A percentile compares a stretch with the other conserved stretches of the same genome.
Conservation (phyloP, 2,329 filamentous ascomycete species). For the Rutstroemia sp. region DNA sequence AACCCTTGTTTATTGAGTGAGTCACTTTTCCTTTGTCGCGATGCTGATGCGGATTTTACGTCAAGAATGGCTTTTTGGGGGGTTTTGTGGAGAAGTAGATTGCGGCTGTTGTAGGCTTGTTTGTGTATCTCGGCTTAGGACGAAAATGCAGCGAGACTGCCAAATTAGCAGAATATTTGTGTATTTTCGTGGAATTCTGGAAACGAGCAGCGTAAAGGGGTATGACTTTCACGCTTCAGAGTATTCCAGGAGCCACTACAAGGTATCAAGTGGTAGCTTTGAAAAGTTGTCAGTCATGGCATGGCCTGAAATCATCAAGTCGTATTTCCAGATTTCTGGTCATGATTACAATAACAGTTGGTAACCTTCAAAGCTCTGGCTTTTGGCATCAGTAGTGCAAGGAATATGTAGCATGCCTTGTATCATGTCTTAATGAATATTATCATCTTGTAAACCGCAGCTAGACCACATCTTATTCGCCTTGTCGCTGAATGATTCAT, state of each 20-base stretch:
- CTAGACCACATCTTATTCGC: neutral
- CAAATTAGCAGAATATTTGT: neutral
- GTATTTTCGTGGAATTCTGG: no score
- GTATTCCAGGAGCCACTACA: neutral
- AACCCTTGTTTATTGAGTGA: conserved; percentile 76
- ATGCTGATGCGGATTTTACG: neutral
- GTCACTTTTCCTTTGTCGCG: conserved; percentile 33
- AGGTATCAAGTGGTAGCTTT: neutral
- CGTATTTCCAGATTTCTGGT: no score
- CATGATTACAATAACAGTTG: no score
- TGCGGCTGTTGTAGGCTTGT: neutral
- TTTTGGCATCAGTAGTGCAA: neutral
- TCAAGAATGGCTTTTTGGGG: neutral
- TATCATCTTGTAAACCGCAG: neutral
- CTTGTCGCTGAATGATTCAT: neutral
- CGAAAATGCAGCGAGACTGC: neutral
- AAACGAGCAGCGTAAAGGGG: no score
- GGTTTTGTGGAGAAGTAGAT: neutral
- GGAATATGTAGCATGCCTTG: neutral
- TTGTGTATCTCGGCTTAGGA: no score
- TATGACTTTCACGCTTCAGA: neutral
- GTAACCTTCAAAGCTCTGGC: no score
- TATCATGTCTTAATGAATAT: neutral
- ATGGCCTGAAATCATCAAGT: no score
- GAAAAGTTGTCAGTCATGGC: neutral